A percentile compares a stretch with the other conserved stretches of the same genome.
phyloP scores from a whole-genome alignment of 768 basidiomycete genomes.

The Pleurotus sapidus region DNA sequence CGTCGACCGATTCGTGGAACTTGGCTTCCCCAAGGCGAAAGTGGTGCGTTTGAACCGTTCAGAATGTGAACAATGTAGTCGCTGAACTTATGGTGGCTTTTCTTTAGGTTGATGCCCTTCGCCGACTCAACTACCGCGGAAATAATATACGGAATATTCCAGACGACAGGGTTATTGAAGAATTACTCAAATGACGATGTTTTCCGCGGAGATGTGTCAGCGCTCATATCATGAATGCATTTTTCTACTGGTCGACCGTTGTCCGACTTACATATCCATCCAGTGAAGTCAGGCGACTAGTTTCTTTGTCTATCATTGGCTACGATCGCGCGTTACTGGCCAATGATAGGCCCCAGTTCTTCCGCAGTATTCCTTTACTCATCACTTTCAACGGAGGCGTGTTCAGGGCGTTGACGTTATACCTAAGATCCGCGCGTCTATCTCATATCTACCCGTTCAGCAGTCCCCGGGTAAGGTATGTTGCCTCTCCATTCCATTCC shows the following conservation, averaged over 20 bases:
- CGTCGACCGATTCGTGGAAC: slow-evolving; percentile 77
- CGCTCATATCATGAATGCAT: background rate
- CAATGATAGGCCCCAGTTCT: background rate
- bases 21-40: slow-evolving; percentile 82
- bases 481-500: too few relatives aligned
- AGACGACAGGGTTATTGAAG: slow-evolving; percentile 84
- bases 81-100: background rate
- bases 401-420: background rate
- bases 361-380: background rate
- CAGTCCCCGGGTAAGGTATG: too few relatives aligned
- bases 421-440: background rate
- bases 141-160: slow-evolving; percentile 75
- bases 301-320: background rate
- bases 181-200: slow-evolving; percentile 58
- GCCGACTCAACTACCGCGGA: slow-evolving; percentile 84
- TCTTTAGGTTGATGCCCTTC: slow-evolving; percentile 79
- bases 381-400: background rate
- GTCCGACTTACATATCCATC: background rate
- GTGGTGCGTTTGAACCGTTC: slow-evolving; percentile 55
- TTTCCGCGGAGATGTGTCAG: background rate
- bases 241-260: background rate
- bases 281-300: background rate
- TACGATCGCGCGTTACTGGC: background rate
- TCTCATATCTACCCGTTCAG: background rate
- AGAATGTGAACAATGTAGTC: background rate